Evolutionary conservation across 306 rosid genomes (phyloP), one percentile per base, ranked within the genome.

Genomic region (Cucumis sativus): DNA sequence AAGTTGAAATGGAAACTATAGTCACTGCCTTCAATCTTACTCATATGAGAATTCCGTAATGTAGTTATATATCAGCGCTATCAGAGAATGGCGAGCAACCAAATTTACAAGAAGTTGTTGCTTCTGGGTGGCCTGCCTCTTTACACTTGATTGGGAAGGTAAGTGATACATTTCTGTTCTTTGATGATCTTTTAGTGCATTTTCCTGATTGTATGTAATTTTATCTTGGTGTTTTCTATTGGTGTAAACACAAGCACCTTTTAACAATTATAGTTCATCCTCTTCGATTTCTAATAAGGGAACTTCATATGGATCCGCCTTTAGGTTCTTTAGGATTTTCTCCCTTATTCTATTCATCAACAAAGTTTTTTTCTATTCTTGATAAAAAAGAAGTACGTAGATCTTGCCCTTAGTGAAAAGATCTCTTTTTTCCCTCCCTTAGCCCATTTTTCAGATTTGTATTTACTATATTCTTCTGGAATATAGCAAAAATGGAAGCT

Each of bases 141-240:
- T 62, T 92, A 76, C 98, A 95, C 85, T 87, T 95, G 93, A 95
- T 95, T 79, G 98, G 98, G 68, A 95, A 95, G 97, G 98, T 90
- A 81, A 54, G 83, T 23, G 74, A 51, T 51, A 8, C 25, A 60
- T 30, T 49, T 61, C 20, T 41, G 55, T 75, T 79, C 78, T 79
- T 77, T 74, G 18, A 66, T 54, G 78, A 45, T 69, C 21, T 23
- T 13, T 69, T 52, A 40, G 69, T 37, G 17, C 10, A 35, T 20
- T 37, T 52, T 75, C 51, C 18, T 54, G 12, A 45, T 47, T 47
- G 16, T 47, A 14, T 41, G 0, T 39, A 66, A 16, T 7, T 4
- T 70, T 47, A 47, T 69, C 30, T 39, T 18, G 73, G 4, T 47
- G 54, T 1, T 47, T 47, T 47, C 3, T 47, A 47, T 47, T 47